phyloP scores from a whole-genome alignment of 2,329 filamentous ascomycete genomes.

The Colletotrichum sidae region DNA sequence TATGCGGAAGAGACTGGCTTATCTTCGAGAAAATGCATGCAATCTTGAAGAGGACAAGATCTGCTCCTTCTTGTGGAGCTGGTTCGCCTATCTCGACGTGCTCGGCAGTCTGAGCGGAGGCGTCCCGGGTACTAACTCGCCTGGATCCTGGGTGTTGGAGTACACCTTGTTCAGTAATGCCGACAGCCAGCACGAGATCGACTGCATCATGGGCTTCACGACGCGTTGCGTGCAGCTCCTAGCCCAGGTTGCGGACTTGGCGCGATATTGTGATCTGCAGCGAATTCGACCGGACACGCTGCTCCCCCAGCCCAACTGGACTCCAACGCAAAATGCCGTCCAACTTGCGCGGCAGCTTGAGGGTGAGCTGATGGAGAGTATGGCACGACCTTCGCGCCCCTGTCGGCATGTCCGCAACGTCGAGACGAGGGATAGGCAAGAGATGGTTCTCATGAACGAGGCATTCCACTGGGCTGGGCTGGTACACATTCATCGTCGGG shows the following conservation, averaged over 20 bases:
- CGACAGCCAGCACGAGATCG: constrained; percentile 74
- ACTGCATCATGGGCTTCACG: constrained; percentile 85
- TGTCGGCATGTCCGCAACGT: constrained; percentile 59
- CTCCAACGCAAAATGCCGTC: constrained; percentile 65
- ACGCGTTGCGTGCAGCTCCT: constrained; percentile 77
- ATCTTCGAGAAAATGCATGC: constrained; percentile 46
- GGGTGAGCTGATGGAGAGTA: constrained; percentile 69
- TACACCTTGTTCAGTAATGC: constrained; percentile 61
- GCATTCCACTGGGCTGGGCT: constrained; percentile 84
- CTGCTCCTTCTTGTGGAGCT: constrained; percentile 80
- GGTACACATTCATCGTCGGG: constrained; percentile 79
- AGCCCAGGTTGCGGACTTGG: constrained; percentile 77
- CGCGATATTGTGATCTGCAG: constrained; percentile 74
- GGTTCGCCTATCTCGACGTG: constrained; percentile 88
- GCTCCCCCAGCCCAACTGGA: constrained; percentile 61
- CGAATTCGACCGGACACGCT: constrained; percentile 64
- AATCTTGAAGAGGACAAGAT: constrained; percentile 67
- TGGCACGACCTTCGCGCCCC: constrained; percentile 53
- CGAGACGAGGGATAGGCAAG: constrained; percentile 66
- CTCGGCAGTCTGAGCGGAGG: constrained; percentile 78
- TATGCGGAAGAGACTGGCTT: constrained; percentile 70
- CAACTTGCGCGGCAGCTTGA: constrained; percentile 70
- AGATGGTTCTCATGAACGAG: constrained; percentile 79
- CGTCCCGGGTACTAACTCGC: constrained; percentile 59
- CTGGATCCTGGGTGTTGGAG: constrained; percentile 63